These are phyloP conservation scores for Hericium coralloides DNA, from an alignment of 768 basidiomycete genomes.

Conservation along the genomic window DNA sequence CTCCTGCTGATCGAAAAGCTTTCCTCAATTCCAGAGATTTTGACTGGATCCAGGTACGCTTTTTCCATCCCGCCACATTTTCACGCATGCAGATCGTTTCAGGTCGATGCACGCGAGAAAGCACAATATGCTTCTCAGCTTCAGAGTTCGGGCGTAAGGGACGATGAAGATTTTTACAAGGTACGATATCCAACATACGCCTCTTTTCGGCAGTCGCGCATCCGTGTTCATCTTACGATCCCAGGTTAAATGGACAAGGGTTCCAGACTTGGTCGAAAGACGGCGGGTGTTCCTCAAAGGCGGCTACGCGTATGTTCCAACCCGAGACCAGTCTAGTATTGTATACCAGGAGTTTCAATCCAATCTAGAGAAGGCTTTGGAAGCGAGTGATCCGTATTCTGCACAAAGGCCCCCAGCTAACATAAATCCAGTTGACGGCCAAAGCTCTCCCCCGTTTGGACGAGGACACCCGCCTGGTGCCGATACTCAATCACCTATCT, in stretches of 20 bases:
- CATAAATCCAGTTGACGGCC: conserved; percentile 56
- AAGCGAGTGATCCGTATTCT: conserved; percentile 36
- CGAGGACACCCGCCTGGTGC: conserved; percentile 86
- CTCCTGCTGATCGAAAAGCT: conserved; percentile 40
- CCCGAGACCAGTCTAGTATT: conserved; percentile 69
- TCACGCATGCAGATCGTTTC: conserved; percentile 36
- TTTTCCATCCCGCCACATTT: neutral
- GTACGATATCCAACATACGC: conserved; percentile 27
- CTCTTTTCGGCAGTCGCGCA: neutral
- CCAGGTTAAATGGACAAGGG: conserved; percentile 94
- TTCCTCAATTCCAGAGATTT: conserved; percentile 65
- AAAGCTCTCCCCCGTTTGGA: conserved; percentile 85
- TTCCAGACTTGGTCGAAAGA: conserved; percentile 84
- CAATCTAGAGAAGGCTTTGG: conserved; percentile 62
- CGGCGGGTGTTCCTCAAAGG: conserved; percentile 67
- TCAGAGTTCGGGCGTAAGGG: conserved; percentile 30
- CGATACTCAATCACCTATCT: conserved; percentile 85
- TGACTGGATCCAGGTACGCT: conserved; percentile 51
- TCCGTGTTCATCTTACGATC: neutral
- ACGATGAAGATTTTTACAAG: conserved; percentile 66
- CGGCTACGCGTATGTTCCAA: conserved; percentile 88
- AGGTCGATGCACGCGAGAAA: conserved; percentile 40
- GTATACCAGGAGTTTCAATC: conserved; percentile 80
- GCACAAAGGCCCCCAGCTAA: neutral
- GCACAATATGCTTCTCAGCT: conserved; percentile 38